Evolutionary conservation across 345 rosid genomes (phyloP), one percentile per base, ranked within the genome.

Genomic region (Moricandia moricandioides): DNA sequence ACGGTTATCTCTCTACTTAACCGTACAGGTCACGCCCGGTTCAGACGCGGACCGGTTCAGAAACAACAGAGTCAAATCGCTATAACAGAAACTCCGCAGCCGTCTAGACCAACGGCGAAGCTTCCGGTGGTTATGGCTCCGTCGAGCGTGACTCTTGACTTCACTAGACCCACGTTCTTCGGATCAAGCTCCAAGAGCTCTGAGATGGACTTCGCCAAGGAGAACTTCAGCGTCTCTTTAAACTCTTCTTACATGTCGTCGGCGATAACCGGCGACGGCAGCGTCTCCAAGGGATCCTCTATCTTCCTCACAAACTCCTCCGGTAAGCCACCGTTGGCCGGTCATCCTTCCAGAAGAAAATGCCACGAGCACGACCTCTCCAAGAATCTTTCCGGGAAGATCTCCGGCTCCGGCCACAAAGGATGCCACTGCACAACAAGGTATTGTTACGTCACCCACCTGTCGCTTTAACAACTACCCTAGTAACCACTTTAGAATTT

Each of bases 341-440:
- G 88, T 5, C 85, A 72, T 43, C 88, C 87, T 8, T 72, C 73
- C 81, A 87, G 85, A 79, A 95, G 86, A 76, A 81, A 91, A 75
- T 90, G 92, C 69, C 82, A 76, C 54, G 97, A 88, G 58, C 90
- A 86, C 60, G 90, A 83, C 0, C 89, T 81, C 78, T 87, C 92
- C 4, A 85, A 84, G 1, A 72, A 70, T 39, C 33, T 83, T 18
- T 86, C 91, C 58, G 91, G 90, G n/a, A 86, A 82, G 57, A 34
- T 87, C 74, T 87, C 97, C 61, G 91, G 89, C 64, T 87, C 93
- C 60, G 73, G 79, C 31, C 40, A 52, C 84, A 87, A 86, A 70
- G 88, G 84, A 84, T 94, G 97, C 80, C 97, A 90, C 75, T 95
- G 99, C 86, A 92, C 88, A 82, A 92, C 88, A 82, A 92, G 96